These are phyloP conservation scores for Apiospora koreana DNA, from an alignment of 2,329 filamentous ascomycete genomes.

Conservation along the genomic window DNA sequence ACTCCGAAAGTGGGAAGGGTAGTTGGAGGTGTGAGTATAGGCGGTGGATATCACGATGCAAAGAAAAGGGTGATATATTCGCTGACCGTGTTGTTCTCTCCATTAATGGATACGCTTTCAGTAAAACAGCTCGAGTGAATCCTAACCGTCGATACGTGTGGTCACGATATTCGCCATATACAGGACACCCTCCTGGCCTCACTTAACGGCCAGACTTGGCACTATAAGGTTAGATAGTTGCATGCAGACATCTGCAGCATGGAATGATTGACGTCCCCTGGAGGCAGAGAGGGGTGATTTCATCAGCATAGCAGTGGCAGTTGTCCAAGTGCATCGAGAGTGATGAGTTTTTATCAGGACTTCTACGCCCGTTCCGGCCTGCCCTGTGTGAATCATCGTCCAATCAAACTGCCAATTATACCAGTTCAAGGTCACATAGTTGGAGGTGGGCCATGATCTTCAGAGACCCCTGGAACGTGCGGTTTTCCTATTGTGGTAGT, in stretches of 20 bases:
- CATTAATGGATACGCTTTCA: neutral
- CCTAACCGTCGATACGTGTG: neutral
- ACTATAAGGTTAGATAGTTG: neutral
- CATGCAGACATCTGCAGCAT: neutral
- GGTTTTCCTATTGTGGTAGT: neutral
- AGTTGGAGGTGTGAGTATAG: neutral
- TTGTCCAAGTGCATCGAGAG: neutral
- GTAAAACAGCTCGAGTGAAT: too few species aligned
- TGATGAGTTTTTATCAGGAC: neutral
- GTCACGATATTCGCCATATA: neutral
- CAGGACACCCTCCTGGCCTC: neutral
- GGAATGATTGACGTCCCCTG: neutral
- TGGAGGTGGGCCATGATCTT: neutral
- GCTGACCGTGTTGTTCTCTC: neutral
- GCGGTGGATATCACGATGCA: neutral
- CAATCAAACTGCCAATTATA: neutral
- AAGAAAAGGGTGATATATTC: neutral
- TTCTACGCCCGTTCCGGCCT: neutral
- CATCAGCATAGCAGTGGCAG: neutral
- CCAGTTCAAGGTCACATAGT: neutral
- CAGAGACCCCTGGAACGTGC: neutral
- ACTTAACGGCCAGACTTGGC: neutral
- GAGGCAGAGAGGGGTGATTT: neutral
- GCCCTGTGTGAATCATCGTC: neutral
- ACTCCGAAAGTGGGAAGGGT: neutral